These are phyloP conservation scores for Nicotiana obtusifolia DNA, from an alignment of 257 asterid species.

Conservation along the genomic window DNA sequence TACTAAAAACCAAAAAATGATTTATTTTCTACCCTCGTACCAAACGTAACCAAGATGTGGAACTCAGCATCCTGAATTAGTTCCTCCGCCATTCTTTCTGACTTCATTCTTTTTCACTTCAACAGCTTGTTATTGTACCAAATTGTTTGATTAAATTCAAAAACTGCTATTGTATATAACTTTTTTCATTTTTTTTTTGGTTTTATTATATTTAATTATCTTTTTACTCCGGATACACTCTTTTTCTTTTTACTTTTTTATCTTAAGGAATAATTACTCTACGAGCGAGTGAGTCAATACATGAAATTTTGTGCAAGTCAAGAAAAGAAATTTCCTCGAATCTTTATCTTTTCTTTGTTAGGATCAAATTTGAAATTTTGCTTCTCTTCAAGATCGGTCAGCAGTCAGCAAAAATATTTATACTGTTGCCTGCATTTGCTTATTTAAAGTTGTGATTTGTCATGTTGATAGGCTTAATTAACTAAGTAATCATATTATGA, in stretches of 20 bases:
- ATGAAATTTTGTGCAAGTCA: neutral
- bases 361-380: neutral
- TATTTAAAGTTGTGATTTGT: neutral
- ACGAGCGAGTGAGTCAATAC: neutral
- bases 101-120: neutral
- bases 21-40: neutral
- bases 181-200: too few species aligned
- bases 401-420: neutral
- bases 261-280: neutral
- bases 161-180: too few species aligned
- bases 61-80: neutral
- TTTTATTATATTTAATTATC: too few species aligned
- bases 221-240: too few species aligned
- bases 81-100: neutral
- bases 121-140: too few species aligned
- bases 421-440: neutral
- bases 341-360: neutral
- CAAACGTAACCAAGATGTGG: neutral
- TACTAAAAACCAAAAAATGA: neutral
- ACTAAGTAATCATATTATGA: neutral
- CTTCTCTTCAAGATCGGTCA: neutral
- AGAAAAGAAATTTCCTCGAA: neutral
- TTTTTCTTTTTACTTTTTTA: too few species aligned
- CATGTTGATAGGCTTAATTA: neutral
- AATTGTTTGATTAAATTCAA: too few species aligned